Percentiles rank a stretch among this genome's conserved stretches.
phyloP scores from a whole-genome alignment of 306 rosid species.

The Citrullus mucosospermus region DNA sequence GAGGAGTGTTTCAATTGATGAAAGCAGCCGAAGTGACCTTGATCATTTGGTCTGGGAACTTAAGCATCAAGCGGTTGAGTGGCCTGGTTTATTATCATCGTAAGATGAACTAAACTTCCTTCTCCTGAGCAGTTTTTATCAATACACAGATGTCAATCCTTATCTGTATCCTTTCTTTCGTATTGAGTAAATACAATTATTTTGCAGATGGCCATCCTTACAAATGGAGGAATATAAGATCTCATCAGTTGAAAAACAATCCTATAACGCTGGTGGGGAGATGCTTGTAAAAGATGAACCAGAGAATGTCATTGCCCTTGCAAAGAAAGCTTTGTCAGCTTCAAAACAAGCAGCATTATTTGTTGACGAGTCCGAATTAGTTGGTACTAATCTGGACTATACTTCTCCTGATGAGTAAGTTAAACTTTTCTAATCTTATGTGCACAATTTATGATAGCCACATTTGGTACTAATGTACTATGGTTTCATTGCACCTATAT shows the following conservation, averaged over 20 bases:
- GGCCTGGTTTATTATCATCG: slow-evolving; percentile 49
- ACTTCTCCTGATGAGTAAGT: slow-evolving; percentile 43
- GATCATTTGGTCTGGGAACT: slow-evolving; percentile 34
- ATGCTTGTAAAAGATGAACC: slow-evolving; percentile 23
- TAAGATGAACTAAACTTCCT: slow-evolving; percentile 31
- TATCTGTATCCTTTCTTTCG: neutral
- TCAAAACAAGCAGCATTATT: slow-evolving; percentile 54
- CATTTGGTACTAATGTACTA: neutral
- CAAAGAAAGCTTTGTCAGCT: slow-evolving; percentile 64
- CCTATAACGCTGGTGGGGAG: slow-evolving; percentile 12
- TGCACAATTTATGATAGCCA: neutral
- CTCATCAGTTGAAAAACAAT: slow-evolving; percentile 14
- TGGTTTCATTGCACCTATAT: slow-evolving; percentile 17
- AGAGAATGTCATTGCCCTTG: slow-evolving; percentile 35
- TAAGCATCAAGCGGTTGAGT: slow-evolving; percentile 39
- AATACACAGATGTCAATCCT: neutral
- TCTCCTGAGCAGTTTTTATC: neutral
- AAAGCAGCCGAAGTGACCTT: slow-evolving; percentile 12
- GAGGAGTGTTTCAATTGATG: slow-evolving; percentile 22
- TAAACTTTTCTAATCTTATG: slow-evolving; percentile 8
- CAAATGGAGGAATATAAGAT: slow-evolving; percentile 15
- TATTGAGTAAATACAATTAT: neutral
- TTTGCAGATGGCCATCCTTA: slow-evolving; percentile 46
- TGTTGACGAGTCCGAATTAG: slow-evolving; percentile 28
- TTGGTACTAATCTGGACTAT: slow-evolving; percentile 24